A percentile compares a stretch with the other conserved stretches of the same genome.
These are phyloP conservation scores for Chamaecrista fasciculata DNA, from an alignment of 306 rosid species.

Conservation along the genomic window DNA sequence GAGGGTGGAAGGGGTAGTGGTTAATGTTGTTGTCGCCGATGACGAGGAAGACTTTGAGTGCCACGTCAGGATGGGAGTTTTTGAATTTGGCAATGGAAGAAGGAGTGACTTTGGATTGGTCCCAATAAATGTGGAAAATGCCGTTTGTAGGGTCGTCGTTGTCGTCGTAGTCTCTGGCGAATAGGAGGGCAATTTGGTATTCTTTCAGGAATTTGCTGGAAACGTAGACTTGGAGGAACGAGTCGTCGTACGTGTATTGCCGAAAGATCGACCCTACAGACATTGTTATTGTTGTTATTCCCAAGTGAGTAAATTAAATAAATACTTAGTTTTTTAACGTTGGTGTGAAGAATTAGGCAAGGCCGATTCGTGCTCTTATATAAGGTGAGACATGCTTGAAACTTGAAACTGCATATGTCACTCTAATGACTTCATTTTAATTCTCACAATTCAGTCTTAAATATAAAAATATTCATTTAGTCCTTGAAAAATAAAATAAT, in stretches of 20 bases:
- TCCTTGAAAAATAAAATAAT: no score
- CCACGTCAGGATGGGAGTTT: not conserved
- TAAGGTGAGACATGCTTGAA: no score
- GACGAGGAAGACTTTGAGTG: constrained; percentile 35
- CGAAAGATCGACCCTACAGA: constrained; percentile 42
- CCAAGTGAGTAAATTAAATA: no score
- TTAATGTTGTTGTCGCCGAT: no score
- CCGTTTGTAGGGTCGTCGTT: constrained; percentile 25
- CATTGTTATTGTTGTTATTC: no score
- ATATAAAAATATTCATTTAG: no score
- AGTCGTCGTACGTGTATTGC: constrained; percentile 45
- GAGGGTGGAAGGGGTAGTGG: no score
- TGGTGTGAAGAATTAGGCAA: not conserved
- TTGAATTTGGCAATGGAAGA: constrained; percentile 26
- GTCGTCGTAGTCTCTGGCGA: constrained; percentile 37
- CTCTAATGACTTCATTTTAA: no score
- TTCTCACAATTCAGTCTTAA: no score
- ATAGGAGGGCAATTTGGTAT: constrained; percentile 41
- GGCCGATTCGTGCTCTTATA: constrained; percentile 4
- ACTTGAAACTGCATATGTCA: no score
- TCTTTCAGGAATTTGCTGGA: constrained; percentile 23
- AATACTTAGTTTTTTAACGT: not conserved
- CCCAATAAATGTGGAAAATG: constrained; percentile 28
- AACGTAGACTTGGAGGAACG: constrained; percentile 33
- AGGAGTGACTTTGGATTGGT: constrained; percentile 27